Conservation (phyloP, 1,284 basidiomycete genomes). For the Melampsora occidentalis region DNA sequence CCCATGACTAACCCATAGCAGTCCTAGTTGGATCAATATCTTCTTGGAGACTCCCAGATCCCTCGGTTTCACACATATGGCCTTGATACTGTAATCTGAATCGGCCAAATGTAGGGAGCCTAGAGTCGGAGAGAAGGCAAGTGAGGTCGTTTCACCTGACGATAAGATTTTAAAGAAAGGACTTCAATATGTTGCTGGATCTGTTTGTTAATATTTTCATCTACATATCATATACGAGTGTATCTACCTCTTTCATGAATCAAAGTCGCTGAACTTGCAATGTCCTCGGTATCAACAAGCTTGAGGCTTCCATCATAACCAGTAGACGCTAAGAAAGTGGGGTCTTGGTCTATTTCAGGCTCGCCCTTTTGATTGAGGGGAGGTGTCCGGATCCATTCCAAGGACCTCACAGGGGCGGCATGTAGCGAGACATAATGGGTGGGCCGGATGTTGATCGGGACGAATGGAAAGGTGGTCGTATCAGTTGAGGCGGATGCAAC, state of each 20-base stretch:
- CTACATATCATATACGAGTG: background rate
- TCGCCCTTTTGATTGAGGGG: conserved; percentile 59
- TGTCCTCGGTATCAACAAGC: conserved; percentile 70
- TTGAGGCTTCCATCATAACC: conserved; percentile 73
- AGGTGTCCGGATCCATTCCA: conserved; percentile 70
- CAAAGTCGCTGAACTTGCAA: conserved; percentile 61
- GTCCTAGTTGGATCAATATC: conserved; percentile 28
- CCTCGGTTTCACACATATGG: conserved; percentile 26
- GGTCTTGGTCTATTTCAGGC: conserved; percentile 60
- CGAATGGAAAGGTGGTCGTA: conserved; percentile 47
- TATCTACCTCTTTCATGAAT: conserved; percentile 65
- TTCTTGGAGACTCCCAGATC: conserved; percentile 40
- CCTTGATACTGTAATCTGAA: conserved; percentile 36
- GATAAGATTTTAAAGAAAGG: background rate
- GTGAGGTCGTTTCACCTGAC: conserved; percentile 32
- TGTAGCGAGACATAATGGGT: conserved; percentile 70
- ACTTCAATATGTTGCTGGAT: background rate
- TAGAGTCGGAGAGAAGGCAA: conserved; percentile 25
- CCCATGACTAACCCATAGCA: conserved; percentile 16
- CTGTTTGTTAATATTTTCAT: background rate
- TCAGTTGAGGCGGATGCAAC: conserved; percentile 39
- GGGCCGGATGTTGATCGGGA: conserved; percentile 61
- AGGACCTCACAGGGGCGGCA: conserved; percentile 70
- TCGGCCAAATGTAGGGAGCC: conserved; percentile 29
- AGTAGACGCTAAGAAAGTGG: conserved; percentile 68